Percentiles rank a stretch among this genome's conserved stretches.
Evolutionary conservation across 2,329 filamentous ascomycete species (phyloP).

Genomic region (Hypomyces perniciosus): DNA sequence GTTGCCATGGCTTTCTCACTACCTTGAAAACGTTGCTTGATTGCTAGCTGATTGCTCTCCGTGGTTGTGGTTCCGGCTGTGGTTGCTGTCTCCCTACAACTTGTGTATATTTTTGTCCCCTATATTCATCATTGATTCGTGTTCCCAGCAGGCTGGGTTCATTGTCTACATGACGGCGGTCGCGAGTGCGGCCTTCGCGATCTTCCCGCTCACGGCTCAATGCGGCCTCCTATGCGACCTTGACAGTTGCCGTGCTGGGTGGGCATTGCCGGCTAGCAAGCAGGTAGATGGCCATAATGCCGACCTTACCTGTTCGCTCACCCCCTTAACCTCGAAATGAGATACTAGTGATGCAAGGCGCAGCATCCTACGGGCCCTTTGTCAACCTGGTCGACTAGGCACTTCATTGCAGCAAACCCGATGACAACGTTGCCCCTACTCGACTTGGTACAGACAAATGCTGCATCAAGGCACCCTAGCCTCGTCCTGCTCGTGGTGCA

Average conservation of each 20-base stretch:
- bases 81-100: constrained; percentile 1
- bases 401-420: not conserved
- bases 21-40: not conserved
- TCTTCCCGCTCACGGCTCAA: constrained; percentile 13
- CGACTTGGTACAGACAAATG: not conserved
- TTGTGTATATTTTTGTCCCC: not conserved
- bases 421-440: not conserved
- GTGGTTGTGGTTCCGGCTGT: constrained; percentile 5
- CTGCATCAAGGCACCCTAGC: not conserved
- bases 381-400: not conserved
- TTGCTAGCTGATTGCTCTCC: not conserved
- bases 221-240: constrained; percentile 14
- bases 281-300: not conserved
- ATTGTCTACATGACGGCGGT: constrained; percentile 1
- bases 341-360: constrained; percentile 5
- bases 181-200: constrained; percentile 3
- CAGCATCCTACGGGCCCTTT: constrained; percentile 2
- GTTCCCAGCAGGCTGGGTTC: not conserved
- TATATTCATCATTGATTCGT: not conserved
- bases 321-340: not conserved
- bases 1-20: not conserved
- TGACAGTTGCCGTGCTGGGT: constrained; percentile 7
- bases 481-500: not conserved
- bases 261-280: constrained; percentile 6
- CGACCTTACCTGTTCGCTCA: not conserved